A percentile compares a stretch with the other conserved stretches of the same genome.
These are phyloP conservation scores for Terfezia claveryi DNA, from an alignment of 495 filamentous ascomycete genomes.

Conservation along the genomic window DNA sequence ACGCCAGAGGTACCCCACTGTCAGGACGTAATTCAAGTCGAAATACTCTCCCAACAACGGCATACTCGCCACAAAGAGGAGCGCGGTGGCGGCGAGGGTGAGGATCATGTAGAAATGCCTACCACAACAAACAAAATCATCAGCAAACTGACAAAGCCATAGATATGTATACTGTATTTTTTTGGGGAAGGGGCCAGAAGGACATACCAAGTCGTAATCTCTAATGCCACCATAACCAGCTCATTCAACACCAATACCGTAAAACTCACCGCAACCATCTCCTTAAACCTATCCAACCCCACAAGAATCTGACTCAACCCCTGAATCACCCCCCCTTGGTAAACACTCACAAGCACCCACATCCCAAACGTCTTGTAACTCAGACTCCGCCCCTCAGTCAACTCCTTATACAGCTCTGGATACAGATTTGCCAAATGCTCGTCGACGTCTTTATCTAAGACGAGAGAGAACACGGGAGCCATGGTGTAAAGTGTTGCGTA, in stretches of 20 bases:
- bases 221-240: constrained; percentile 84
- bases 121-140: constrained; percentile 1
- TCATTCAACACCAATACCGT: constrained; percentile 88
- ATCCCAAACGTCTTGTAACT: constrained; percentile 88
- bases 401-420: constrained; percentile 90
- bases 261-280: constrained; percentile 78
- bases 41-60: constrained; percentile 83
- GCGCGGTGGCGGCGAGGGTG: constrained; percentile 54
- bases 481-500: constrained; percentile 96
- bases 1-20: constrained; percentile 69
- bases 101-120: constrained; percentile 71
- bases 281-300: constrained; percentile 36
- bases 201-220: constrained; percentile 68
- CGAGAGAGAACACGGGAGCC: constrained; percentile 81
- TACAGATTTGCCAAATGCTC: constrained; percentile 83
- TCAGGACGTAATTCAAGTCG: constrained; percentile 60
- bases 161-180: not conserved
- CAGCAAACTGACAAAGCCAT: not conserved
- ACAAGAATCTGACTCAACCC: constrained; percentile 74
- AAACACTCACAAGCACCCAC: constrained; percentile 89
- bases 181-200: not conserved
- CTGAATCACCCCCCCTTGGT: constrained; percentile 74
- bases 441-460: constrained; percentile 86
- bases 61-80: constrained; percentile 58
- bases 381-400: constrained; percentile 63